Evolutionary conservation across 306 rosid species (phyloP), one percentile per base, ranked within the genome.

Genomic region (Hippophae rhamnoides): DNA sequence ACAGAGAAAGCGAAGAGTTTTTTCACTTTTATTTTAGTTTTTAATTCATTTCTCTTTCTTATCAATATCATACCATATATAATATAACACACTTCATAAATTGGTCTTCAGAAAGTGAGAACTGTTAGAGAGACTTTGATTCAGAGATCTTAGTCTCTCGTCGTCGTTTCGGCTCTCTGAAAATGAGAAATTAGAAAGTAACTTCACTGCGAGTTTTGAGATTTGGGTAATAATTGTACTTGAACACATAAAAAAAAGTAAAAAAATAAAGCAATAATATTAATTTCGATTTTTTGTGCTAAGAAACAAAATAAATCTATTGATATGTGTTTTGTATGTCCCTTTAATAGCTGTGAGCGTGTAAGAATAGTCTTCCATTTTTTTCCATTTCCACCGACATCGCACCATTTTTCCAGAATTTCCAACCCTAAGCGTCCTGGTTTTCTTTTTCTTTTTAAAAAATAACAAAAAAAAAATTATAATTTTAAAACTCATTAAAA

Each of bases 381-480:
- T 61, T 75, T 54, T 64, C 77, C 61, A 61, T 73, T 73, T 74
- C 80, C 81, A 69, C 78, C 84, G 84, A 75, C 84, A 75, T 71
- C 50, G 49, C 51, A 31, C 67, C 45, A 1, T 1, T 65, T 45
- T 65, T 59, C 46, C 52, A 46, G 38, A 65, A 59, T 70, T 60
- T 75, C 18, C 53, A 69, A 18, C 6, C 61, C 58, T 26, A 14
- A 47, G 23, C 44, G 9, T 26, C 54, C 48, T 47, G 23, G 23
- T 18, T 18, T 18, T 18, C 23, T 18, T 18, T 18, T 18, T 18
- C 23, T 18, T 18, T 18, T 18, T 18, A 18, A 18, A 18, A 18
- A 18, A 18, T 18, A 18, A 18, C 23, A 18, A 18, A 18, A 18
- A 18, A 18, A 18, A 18, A 18, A 0, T 18, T 18, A 1, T 18